A percentile compares a stretch with the other conserved stretches of the same genome.
Evolutionary conservation across 2,329 filamentous ascomycete species (phyloP).

Genomic region (Lasiodiplodia gonubiensis): DNA sequence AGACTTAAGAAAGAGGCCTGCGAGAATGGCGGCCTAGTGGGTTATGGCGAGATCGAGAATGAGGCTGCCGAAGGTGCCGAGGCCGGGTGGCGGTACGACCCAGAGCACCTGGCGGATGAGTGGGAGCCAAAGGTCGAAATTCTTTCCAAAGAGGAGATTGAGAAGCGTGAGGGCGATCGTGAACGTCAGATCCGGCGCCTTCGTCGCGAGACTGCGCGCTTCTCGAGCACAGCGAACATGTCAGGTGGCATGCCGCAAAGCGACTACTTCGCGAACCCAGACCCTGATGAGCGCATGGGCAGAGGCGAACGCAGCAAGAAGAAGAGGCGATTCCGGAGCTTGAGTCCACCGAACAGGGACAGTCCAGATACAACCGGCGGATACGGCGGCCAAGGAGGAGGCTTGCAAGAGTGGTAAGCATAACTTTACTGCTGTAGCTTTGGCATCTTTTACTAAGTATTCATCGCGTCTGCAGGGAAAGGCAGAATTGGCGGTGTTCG

Average conservation of each 20-base stretch:
- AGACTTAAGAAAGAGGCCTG: constrained; percentile 95
- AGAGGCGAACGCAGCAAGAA: constrained; percentile 93
- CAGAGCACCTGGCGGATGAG: constrained; percentile 74
- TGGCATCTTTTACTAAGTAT: constrained; percentile 12
- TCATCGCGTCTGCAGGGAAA: constrained; percentile 60
- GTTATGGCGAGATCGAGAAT: constrained; percentile 79
- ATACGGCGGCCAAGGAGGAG: constrained; percentile 70
- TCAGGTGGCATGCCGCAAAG: constrained; percentile 71
- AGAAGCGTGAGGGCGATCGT: constrained; percentile 92
- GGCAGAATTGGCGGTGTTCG: constrained; percentile 81
- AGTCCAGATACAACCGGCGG: constrained; percentile 75
- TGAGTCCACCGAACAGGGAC: constrained; percentile 81
- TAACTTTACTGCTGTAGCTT: not conserved
- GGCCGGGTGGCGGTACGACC: constrained; percentile 94
- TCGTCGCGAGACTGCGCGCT: constrained; percentile 87
- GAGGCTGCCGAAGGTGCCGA: constrained; percentile 82
- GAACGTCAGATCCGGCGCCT: constrained; percentile 88
- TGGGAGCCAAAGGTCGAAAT: constrained; percentile 61
- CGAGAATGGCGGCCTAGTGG: constrained; percentile 84
- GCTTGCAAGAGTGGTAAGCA: constrained; percentile 53
- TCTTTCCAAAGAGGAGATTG: constrained; percentile 93
- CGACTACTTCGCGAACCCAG: constrained; percentile 65
- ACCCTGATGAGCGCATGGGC: constrained; percentile 80
- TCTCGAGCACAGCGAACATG: constrained; percentile 85
- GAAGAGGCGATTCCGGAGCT: constrained; percentile 87